Base-by-base conservation (phyloP, 2,329 filamentous ascomycete species). In the Fusarium chuoi region DNA sequence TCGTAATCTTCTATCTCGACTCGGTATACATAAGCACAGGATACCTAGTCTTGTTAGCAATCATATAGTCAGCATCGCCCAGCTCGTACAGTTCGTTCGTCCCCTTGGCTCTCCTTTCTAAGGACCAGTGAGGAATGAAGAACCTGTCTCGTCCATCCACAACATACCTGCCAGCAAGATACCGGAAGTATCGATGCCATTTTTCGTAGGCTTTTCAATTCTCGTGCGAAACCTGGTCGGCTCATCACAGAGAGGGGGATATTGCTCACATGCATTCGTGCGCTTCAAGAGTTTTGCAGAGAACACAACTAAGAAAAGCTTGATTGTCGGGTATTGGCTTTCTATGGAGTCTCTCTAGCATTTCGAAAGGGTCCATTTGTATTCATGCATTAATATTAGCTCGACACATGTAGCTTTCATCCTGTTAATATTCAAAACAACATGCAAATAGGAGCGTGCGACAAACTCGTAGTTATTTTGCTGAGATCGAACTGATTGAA, bases 31-130 rank as follows among this genome's bases (percentile, higher is more conserved):
- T 65, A 15, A 65, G 9, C 1, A 52, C 18, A 26, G 65, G 28
- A 35, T 69, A 70, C 28, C 44, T 65, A 22, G 39, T 17, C 18
- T 24, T 3, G 24, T 70, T 51, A 65, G 44, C 61, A 61, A 38
- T 20, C 3, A 15, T 36, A 46, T 17, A 33, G 7, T 12, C 22
- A 38, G 30, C 18, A 10, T 24, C 9, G 13, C 5, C 26, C 28
- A 51, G 42, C 42, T 56, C 48, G 49, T 62, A 55, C 10, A 28
- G 18, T 4, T 20, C 9, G 38, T 52, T n/a, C n/a, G n/a, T n/a
- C n/a, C 5, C 59, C 59, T 52, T 70, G 59, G 20, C 58, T 70
- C 38, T 64, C 64, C 48, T 64, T 68, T 20, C 46, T 58, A 33
- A 68, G 48, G n/a, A 68, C 41, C n/a, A 68, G 14, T 4, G 28